Evolutionary conservation across 1,139 yeast species (phyloP), one percentile per base, ranked within the genome.

Genomic region (Candida mesenterica): DNA sequence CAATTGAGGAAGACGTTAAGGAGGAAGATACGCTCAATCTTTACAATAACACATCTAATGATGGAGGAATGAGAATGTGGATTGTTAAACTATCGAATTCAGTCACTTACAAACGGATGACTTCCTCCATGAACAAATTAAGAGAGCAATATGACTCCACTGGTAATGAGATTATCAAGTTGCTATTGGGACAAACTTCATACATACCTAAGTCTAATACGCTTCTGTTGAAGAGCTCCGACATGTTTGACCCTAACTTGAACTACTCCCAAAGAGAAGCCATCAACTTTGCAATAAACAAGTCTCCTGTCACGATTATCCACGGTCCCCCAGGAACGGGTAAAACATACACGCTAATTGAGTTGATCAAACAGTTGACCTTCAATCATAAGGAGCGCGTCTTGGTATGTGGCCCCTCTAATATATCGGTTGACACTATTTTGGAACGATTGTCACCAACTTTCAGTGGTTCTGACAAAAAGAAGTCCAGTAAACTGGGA

Each of bases 321-420:
- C 76, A 70, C 44, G 77, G 77, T 0, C 77, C 77, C 2, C 77
- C 77, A 3, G 77, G 77, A 1, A 71, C 77, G 0, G 79, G 79
- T 15, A 65, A 75, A 28, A 92, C 98, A 0, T 82, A 82, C 43
- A 90, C 97, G 0, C 51, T 92, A 6, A 79, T 90, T n/a, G 97
- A 92, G 50, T 62, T 87, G 8, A 82, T 89, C 27, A 76, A 84
- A 33, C 97, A 90, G 52, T 62, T 88, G 37, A 73, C 82, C 1
- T 67, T 65, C 12, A 62, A 63, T 10, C 55, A 57, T 24, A 79
- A 80, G 6, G 81, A 84, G 46, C 67, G 92, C 34, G 82, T 92
- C 0, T 65, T 92, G 28, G 94, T 92, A 0, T 90, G 97, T 62
- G 97, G 97, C 0, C 96, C 97, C 0, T 90, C 97, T 0, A 92